Conservation (phyloP, 1,284 basidiomycete genomes). For the Cryptococcus sp. region DNA sequence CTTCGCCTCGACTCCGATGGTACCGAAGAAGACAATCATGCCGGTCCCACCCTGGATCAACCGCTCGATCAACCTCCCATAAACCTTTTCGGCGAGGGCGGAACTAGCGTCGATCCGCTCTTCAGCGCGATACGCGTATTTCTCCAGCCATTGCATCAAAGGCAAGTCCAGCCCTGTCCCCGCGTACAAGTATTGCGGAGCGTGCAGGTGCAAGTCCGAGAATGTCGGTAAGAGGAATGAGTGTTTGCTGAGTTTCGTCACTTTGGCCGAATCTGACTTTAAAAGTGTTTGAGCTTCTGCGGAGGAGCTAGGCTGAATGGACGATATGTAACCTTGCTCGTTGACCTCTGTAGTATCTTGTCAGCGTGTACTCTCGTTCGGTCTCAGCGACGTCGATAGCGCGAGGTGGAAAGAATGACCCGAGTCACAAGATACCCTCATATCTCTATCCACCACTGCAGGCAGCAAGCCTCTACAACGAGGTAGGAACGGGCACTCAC, state of each 20-base stretch:
- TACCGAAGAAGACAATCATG: slow-evolving; percentile 73
- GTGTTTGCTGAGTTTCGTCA: slow-evolving; percentile 55
- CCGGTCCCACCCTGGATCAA: slow-evolving; percentile 73
- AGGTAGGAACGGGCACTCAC: too few species aligned
- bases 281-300: slow-evolving; percentile 45
- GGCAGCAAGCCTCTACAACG: too few species aligned
- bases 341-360: slow-evolving; percentile 56
- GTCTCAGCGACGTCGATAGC: neutral
- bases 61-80: slow-evolving; percentile 63
- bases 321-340: slow-evolving; percentile 60
- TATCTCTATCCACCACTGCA: too few species aligned
- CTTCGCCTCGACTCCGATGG: slow-evolving; percentile 77
- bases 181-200: slow-evolving; percentile 81
- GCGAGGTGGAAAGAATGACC: neutral
- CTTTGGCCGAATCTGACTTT: neutral
- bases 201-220: slow-evolving; percentile 78
- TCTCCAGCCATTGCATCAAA: slow-evolving; percentile 76
- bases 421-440: slow-evolving; percentile 5
- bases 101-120: slow-evolving; percentile 67
- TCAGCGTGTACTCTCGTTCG: too few species aligned
- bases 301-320: slow-evolving; percentile 55
- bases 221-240: slow-evolving; percentile 74
- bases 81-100: slow-evolving; percentile 64
- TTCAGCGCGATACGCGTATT: slow-evolving; percentile 76
- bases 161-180: slow-evolving; percentile 80